phyloP scores from a whole-genome alignment of 768 basidiomycete species.

The Xerocomellus amylosporus region DNA sequence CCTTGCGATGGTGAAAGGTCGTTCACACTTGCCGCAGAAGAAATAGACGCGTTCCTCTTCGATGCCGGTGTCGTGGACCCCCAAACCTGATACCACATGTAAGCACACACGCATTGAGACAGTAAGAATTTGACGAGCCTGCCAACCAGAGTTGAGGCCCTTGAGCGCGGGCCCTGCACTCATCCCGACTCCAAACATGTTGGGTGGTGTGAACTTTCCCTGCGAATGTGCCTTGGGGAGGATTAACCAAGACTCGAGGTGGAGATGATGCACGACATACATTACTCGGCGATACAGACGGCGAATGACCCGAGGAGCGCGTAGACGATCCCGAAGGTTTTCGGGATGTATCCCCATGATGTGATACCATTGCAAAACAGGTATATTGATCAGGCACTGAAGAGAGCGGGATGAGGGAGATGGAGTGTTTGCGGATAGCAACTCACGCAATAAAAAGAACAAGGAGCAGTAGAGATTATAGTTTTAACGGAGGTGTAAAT shows the following conservation, averaged over 20 bases:
- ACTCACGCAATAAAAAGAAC: conserved; percentile 31
- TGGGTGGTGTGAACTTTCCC: conserved; percentile 46
- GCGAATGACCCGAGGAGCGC: conserved; percentile 61
- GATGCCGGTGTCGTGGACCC: conserved; percentile 46
- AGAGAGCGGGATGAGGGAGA: conserved; percentile 17
- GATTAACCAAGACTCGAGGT: conserved; percentile 6
- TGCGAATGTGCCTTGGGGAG: conserved; percentile 38
- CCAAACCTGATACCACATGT: conserved; percentile 51
- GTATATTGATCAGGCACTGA: conserved; percentile 32
- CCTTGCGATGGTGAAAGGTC: conserved; percentile 46
- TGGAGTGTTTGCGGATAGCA: conserved; percentile 4
- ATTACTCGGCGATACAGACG: conserved; percentile 55
- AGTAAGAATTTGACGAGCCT: conserved; percentile 42
- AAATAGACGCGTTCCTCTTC: conserved; percentile 59
- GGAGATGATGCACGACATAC: conserved; percentile 38
- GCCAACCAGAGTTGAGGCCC: conserved; percentile 61
- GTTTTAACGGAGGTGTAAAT: conserved; percentile 32
- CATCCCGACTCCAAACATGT: conserved; percentile 54
- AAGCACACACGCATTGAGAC: conserved; percentile 4
- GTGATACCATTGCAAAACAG: conserved; percentile 32
- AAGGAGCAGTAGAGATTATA: conserved; percentile 31
- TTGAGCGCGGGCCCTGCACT: conserved; percentile 48
- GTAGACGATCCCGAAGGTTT: conserved; percentile 72
- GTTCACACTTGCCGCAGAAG: conserved; percentile 52
- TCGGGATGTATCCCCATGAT: conserved; percentile 46